Evolutionary conservation across 2,329 filamentous ascomycete genomes (phyloP).

Genomic region (Alternaria sp.): DNA sequence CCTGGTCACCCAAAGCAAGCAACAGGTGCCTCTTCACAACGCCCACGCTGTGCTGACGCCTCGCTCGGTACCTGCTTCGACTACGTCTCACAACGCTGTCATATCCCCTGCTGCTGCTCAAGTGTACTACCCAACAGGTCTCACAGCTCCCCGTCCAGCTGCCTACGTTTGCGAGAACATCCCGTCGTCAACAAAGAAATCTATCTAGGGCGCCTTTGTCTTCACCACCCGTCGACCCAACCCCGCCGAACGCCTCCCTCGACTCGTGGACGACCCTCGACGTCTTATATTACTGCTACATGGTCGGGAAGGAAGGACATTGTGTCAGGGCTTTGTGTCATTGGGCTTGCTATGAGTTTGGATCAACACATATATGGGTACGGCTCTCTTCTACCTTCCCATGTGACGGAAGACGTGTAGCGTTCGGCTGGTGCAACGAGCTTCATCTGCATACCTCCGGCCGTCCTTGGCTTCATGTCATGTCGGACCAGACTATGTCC

Average conservation of each 20-base stretch:
- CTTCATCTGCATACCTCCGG: conserved; percentile 12
- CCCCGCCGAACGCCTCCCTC: conserved; percentile 21
- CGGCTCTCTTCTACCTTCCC: conserved; percentile 28
- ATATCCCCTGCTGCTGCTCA: conserved; percentile 29
- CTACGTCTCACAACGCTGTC: conserved; percentile 38
- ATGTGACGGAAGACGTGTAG: conserved; percentile 10
- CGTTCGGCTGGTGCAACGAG: conserved; percentile 17
- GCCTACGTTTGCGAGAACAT: conserved; percentile 29
- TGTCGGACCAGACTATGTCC: conserved; percentile 8
- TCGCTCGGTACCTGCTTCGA: conserved; percentile 40
- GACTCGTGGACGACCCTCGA: conserved; percentile 2
- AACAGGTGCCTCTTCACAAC: conserved; percentile 22
- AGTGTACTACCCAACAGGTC: conserved; percentile 32
- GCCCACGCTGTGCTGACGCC: conserved; percentile 32
- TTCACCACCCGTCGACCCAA: conserved; percentile 1
- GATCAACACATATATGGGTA: conserved; percentile 52
- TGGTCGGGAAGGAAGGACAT: conserved; percentile 34
- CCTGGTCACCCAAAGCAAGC: conserved; percentile 27
- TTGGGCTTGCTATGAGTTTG: conserved; percentile 49
- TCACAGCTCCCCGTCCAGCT: conserved; percentile 34
- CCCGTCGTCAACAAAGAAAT: conserved; percentile 22
- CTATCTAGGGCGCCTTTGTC: conserved; percentile 29
- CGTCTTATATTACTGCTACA: conserved; percentile 34
- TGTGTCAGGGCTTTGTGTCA: conserved; percentile 27
- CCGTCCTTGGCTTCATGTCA: conserved; percentile 19